Evolutionary conservation across 2,329 filamentous ascomycete genomes (phyloP).

Genomic region (Penicillium sp.): DNA sequence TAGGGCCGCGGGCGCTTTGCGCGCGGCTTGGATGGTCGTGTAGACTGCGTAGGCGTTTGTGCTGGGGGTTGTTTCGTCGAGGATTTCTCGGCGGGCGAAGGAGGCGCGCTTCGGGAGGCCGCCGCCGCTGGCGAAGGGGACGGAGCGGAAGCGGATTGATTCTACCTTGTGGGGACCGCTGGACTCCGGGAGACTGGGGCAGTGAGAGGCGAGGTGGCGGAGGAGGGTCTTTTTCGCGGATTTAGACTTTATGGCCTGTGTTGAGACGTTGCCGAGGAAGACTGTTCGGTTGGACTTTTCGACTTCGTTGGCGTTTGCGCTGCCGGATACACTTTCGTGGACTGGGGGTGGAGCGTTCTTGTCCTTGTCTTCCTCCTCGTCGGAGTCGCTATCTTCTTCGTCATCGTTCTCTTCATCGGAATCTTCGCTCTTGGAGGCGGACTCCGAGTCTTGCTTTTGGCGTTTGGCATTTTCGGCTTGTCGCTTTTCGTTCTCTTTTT

Average conservation of each 20-base stretch:
- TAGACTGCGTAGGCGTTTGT: constrained; percentile 96
- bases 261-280: constrained; percentile 90
- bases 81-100: constrained; percentile 85
- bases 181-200: constrained; percentile 56
- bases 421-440: constrained; percentile 30
- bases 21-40: constrained; percentile 72
- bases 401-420: constrained; percentile 31
- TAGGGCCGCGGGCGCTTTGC: constrained; percentile 73
- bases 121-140: constrained; percentile 73
- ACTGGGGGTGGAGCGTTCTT: constrained; percentile 32
- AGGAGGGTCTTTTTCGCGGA: constrained; percentile 76
- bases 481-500: constrained; percentile 40
- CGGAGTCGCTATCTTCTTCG: too few species aligned
- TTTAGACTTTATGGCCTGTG: constrained; percentile 80
- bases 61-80: constrained; percentile 88
- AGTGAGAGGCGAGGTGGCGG: constrained; percentile 76
- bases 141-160: constrained; percentile 91
- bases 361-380: constrained; percentile 34
- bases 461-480: constrained; percentile 43
- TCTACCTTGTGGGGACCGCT: constrained; percentile 73
- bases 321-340: constrained; percentile 45
- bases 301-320: constrained; percentile 59
- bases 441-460: constrained; percentile 38
- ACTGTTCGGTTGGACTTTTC: constrained; percentile 89
- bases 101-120: constrained; percentile 91